phyloP scores from a whole-genome alignment of 257 asterid species.

The Hygrophila difformis region DNA sequence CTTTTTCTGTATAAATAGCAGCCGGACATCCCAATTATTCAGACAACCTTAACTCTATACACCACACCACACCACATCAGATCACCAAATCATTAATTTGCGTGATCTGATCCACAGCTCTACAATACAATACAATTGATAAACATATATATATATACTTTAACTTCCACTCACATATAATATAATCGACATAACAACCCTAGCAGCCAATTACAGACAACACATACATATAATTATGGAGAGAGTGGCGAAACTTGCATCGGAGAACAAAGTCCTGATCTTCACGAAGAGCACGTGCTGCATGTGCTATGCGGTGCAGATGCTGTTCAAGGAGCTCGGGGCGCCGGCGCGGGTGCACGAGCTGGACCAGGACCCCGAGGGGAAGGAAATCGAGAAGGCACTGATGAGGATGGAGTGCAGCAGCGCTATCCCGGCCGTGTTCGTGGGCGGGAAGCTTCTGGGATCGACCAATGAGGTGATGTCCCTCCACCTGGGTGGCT shows the following conservation, averaged over 20 bases:
- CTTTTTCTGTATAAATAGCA: too few species aligned
- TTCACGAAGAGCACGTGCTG: slow-evolving; percentile 68
- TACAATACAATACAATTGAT: too few species aligned
- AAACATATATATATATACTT: too few species aligned
- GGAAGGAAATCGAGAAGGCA: slow-evolving; percentile 52
- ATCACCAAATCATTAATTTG: too few species aligned
- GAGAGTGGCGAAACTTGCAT: slow-evolving; percentile 34
- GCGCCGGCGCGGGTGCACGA: slow-evolving; percentile 35
- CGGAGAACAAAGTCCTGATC: slow-evolving; percentile 52
- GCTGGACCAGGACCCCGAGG: slow-evolving; percentile 47
- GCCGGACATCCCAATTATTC: too few species aligned
- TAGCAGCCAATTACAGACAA: too few species aligned
- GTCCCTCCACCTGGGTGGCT: slow-evolving; percentile 73
- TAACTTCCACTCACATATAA: too few species aligned
- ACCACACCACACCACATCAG: too few species aligned
- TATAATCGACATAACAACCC: too few species aligned
- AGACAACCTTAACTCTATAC: too few species aligned
- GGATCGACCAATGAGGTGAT: slow-evolving; percentile 73
- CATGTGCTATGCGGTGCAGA: slow-evolving; percentile 59
- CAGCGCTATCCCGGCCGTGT: slow-evolving; percentile 47
- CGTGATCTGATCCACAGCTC: too few species aligned
- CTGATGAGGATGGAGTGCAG: slow-evolving; percentile 39
- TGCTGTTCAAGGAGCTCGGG: slow-evolving; percentile 43
- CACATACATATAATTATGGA: too few species aligned
- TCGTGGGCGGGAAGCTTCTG: slow-evolving; percentile 47